Evolutionary conservation across 768 basidiomycete genomes (phyloP).

Genomic region (Sporobolomyces roseus): DNA sequence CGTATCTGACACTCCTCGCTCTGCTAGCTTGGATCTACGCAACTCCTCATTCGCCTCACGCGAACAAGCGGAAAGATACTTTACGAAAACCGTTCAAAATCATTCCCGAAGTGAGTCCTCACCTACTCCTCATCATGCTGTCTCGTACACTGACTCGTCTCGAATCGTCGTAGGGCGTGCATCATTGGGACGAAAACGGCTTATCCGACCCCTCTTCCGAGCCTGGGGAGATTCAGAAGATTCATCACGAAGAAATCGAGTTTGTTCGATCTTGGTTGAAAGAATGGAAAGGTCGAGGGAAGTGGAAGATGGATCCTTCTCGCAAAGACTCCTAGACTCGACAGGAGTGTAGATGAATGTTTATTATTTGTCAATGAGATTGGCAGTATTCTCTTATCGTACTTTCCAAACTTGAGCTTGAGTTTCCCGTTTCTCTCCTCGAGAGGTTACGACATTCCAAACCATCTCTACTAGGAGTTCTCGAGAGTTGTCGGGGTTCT

Average conservation of each 20-base stretch:
- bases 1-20: neutral
- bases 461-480: slow-evolving; percentile 83
- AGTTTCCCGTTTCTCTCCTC: slow-evolving; percentile 7
- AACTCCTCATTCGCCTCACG: slow-evolving; percentile 48
- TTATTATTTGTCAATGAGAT: neutral
- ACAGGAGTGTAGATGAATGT: neutral
- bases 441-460: slow-evolving; percentile 10
- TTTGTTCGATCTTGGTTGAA: slow-evolving; percentile 75
- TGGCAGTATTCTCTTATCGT: slow-evolving; percentile 4
- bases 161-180: slow-evolving; percentile 46
- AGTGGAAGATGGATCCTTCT: slow-evolving; percentile 42
- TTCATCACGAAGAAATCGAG: slow-evolving; percentile 72
- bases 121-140: neutral
- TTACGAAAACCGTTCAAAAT: slow-evolving; percentile 74
- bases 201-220: slow-evolving; percentile 60
- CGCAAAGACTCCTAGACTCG: too few species aligned
- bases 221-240: slow-evolving; percentile 69
- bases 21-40: slow-evolving; percentile 41
- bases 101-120: slow-evolving; percentile 63
- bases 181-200: slow-evolving; percentile 71
- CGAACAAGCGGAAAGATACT: slow-evolving; percentile 64
- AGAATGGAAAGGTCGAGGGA: slow-evolving; percentile 47
- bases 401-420: slow-evolving; percentile 39
- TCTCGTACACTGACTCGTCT: slow-evolving; percentile 3
- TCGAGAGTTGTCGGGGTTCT: slow-evolving; percentile 72